Percentiles rank a stretch among this genome's conserved stretches.
Conservation (phyloP, 2,329 filamentous ascomycete genomes). For the Aphanocladium album region DNA sequence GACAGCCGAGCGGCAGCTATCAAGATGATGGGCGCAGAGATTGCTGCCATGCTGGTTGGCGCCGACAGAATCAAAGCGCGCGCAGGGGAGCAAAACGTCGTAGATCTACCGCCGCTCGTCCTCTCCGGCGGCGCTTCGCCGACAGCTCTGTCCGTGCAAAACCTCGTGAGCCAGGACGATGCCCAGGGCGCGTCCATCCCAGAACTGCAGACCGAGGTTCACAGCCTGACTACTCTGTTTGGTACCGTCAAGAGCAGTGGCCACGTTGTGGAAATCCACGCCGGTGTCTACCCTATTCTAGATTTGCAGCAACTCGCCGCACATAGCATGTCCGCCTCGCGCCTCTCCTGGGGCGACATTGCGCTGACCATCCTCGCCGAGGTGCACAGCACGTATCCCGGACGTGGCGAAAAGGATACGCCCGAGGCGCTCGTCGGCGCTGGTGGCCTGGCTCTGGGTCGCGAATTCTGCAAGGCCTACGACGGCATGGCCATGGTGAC, state of each 20-base stretch:
- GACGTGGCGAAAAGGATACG: slow-evolving; percentile 41
- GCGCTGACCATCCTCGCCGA: slow-evolving; percentile 67
- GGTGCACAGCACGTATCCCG: slow-evolving; percentile 62
- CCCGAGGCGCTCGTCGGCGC: slow-evolving; percentile 65
- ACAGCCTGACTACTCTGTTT: slow-evolving; percentile 19
- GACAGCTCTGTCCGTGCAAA: slow-evolving; percentile 44
- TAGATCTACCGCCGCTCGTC: slow-evolving; percentile 18
- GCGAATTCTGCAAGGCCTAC: slow-evolving; percentile 71
- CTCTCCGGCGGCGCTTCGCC: slow-evolving; percentile 75
- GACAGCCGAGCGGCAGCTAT: slow-evolving; percentile 27
- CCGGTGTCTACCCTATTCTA: slow-evolving; percentile 69
- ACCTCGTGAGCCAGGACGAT: slow-evolving; percentile 17
- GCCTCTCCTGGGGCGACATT: slow-evolving; percentile 50
- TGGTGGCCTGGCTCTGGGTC: slow-evolving; percentile 64
- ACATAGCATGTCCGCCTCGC: slow-evolving; percentile 45
- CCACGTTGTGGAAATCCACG: slow-evolving; percentile 62
- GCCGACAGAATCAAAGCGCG: slow-evolving; percentile 19
- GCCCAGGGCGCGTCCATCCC: slow-evolving; percentile 9
- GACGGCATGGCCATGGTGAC: slow-evolving; percentile 65
- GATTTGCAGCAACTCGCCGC: slow-evolving; percentile 78
- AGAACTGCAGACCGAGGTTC: slow-evolving; percentile 18
- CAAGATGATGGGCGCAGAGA: slow-evolving; percentile 26
- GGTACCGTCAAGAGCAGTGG: slow-evolving; percentile 28
- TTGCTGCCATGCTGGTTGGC: slow-evolving; percentile 23
- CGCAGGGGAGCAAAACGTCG: slow-evolving; percentile 16